phyloP scores from a whole-genome alignment of 2,329 filamentous ascomycete species.

The Claviceps sp. region DNA sequence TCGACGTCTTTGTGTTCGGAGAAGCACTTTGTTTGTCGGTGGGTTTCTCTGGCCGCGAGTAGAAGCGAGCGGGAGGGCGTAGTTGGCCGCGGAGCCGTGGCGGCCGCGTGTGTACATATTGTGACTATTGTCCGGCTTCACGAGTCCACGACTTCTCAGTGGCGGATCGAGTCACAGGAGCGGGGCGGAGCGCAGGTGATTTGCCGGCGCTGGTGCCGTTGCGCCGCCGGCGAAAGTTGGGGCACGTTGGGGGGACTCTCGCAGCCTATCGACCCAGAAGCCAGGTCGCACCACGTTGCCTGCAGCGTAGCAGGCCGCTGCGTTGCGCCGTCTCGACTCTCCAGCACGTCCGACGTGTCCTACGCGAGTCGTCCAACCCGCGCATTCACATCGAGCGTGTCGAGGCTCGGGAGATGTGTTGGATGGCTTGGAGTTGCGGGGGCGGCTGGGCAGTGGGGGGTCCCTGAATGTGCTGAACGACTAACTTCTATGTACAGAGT shows the following conservation, averaged over 20 bases:
- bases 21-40: not conserved
- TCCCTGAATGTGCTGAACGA: too few species aligned
- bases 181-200: not conserved
- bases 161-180: not conserved
- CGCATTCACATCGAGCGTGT: not conserved
- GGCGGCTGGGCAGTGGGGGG: too few species aligned
- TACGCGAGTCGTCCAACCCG: not conserved
- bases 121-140: not conserved
- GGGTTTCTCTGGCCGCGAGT: not conserved
- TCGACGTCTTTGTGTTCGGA: not conserved
- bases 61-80: not conserved
- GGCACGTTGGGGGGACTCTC: not conserved
- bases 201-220: not conserved
- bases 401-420: too few species aligned
- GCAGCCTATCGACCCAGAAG: not conserved
- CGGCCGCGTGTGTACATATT: not conserved
- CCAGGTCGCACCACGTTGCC: not conserved
- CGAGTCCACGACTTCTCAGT: not conserved
- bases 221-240: not conserved
- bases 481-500: too few species aligned
- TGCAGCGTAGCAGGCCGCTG: not conserved
- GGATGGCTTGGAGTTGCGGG: too few species aligned
- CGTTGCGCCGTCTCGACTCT: conserved; percentile 1
- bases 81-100: not conserved
- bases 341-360: not conserved